Evolutionary conservation across 2,329 filamentous ascomycete genomes (phyloP).

Genomic region (Venturia nashicola): DNA sequence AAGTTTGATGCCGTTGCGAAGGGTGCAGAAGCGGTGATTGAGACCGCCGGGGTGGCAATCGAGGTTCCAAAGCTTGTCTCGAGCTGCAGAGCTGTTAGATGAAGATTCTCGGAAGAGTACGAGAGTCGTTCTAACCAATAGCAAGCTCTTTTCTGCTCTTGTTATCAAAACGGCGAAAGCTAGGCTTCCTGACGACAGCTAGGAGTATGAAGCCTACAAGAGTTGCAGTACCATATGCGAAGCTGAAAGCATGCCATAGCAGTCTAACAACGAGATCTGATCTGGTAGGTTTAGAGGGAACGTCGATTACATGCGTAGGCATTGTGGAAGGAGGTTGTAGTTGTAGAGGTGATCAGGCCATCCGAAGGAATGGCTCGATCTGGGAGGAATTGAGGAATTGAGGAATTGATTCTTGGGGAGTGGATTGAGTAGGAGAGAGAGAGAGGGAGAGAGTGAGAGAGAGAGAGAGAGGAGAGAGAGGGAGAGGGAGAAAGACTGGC

Average conservation of each 20-base stretch:
- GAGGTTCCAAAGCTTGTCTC: slow-evolving; percentile 42
- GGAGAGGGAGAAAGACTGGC: neutral
- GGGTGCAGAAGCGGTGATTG: slow-evolving; percentile 38
- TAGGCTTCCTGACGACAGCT: slow-evolving; percentile 17
- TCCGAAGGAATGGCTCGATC: neutral
- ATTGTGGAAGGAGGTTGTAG: neutral
- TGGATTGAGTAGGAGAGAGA: neutral
- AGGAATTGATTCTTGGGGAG: neutral
- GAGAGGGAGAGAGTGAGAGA: neutral
- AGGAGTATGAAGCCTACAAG: slow-evolving; percentile 15
- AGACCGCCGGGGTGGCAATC: slow-evolving; percentile 32
- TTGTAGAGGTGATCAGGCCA: neutral
- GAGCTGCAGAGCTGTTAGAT: slow-evolving; percentile 25
- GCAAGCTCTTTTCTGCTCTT: slow-evolving; percentile 20
- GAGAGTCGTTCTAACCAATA: slow-evolving; percentile 15
- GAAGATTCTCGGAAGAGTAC: neutral
- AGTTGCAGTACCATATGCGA: slow-evolving; percentile 21
- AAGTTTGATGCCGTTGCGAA: slow-evolving; percentile 37
- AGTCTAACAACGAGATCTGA: neutral
- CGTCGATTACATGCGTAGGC: neutral
- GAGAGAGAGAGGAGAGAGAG: too few relatives aligned
- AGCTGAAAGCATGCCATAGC: slow-evolving; percentile 13
- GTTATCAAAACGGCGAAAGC: slow-evolving; percentile 16
- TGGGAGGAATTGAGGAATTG: neutral
- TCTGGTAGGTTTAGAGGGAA: neutral